Base-by-base conservation (phyloP, 83 land plant genomes). In the Picea mariana region DNA sequence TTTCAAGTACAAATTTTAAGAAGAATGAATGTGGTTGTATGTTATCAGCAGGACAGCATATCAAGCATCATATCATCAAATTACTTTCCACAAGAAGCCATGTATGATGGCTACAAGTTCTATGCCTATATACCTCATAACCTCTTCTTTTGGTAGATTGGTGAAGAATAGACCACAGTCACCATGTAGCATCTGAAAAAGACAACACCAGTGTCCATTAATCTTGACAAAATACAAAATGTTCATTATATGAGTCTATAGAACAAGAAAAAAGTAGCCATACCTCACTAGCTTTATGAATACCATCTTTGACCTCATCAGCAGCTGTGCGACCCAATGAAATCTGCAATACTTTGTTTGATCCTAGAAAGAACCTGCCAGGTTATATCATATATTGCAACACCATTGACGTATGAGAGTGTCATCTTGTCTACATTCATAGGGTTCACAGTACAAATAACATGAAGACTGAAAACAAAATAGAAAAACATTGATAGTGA, bases 311-410 rank as follows among this genome's bases (percentile, higher is more conserved):
- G 27, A 90, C 66, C 87, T 95, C 99, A 85, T 95, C 99, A 62
- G 97, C 81, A 68, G 26, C 82, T 58, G 95, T 87, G n/a, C 93
- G 87, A 13, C 99, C 99, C 6, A 97, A 24, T 20, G 98, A 88
- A 72, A 97, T 83, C 63, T 97, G 99, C 86, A 97, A 90, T 0
- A 97, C 99, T 87, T 95, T 97, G 81, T 97, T 97, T 83, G 95
- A 91, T 21, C 99, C 99, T 78, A 97, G 94, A 65, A 97, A 97
- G 71, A 97, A 94, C 79, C 99, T 97, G 89, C 63, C 31, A 49
- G 68, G 38, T 58, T 9, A 79, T 20, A 81, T 58, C 23, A 44
- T 31, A 16, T 17, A 82, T 27, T 31, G 63, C 21, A 77, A 58
- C 21, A 34, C 16, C 61, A 31, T 21, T 75, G 3, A 52, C 24